These are phyloP conservation scores for Claviceps sp. DNA, from an alignment of 2,329 filamentous ascomycete genomes.

Conservation along the genomic window DNA sequence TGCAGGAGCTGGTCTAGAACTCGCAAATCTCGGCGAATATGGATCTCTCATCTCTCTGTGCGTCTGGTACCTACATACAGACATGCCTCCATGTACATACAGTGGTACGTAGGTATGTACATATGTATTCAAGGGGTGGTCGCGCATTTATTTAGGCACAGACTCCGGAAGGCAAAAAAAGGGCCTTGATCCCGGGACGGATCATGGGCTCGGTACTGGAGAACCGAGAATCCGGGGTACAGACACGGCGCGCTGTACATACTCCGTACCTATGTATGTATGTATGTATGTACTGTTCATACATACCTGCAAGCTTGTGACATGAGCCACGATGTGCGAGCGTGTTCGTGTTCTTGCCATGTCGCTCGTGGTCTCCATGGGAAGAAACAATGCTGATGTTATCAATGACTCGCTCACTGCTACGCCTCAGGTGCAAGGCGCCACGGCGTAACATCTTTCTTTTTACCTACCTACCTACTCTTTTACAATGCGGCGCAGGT, in stretches of 20 bases:
- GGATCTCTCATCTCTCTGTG: neutral
- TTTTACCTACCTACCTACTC: too few species aligned
- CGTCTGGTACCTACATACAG: neutral
- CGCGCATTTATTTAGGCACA: too few species aligned
- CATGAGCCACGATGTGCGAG: neutral
- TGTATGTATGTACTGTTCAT: neutral
- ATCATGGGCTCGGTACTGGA: neutral
- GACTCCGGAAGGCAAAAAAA: neutral
- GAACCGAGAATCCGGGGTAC: slow-evolving; percentile 4
- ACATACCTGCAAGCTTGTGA: neutral
- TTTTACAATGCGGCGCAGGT: too few species aligned
- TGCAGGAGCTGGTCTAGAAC: neutral
- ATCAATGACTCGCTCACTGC: neutral
- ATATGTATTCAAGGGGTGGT: too few species aligned
- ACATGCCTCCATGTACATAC: neutral
- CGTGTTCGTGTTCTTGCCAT: too few species aligned
- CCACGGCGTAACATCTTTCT: neutral
- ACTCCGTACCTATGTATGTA: too few species aligned
- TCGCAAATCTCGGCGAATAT: neutral
- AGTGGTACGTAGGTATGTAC: neutral
- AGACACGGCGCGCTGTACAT: neutral
- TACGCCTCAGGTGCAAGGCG: neutral
- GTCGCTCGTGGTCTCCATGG: neutral
- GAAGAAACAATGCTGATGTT: neutral
- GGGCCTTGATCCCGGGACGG: neutral